Conservation (phyloP, 192 early-diverging fungal species). For the Coemansia javaensis region DNA sequence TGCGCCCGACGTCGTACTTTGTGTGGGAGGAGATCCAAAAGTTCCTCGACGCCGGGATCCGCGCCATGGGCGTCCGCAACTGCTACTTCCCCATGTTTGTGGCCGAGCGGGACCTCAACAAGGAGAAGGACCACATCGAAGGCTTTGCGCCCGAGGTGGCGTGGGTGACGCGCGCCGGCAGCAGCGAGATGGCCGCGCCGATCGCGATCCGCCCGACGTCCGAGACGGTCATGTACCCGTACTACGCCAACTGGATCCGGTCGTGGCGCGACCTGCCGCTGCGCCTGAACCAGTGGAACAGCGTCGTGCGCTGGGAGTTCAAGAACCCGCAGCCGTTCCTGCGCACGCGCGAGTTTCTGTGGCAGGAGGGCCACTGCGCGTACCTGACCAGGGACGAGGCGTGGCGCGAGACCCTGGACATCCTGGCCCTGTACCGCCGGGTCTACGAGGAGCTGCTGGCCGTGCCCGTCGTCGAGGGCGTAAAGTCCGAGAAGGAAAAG, state of each 20-base stretch:
- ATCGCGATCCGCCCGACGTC: constrained; percentile 98
- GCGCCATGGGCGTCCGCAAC: constrained; percentile 90
- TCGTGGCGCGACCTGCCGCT: constrained; percentile 95
- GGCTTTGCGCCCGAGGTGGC: constrained; percentile 99
- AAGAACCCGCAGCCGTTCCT: constrained; percentile 99
- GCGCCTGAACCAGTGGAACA: constrained; percentile 98
- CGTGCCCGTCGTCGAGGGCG: constrained; percentile 92
- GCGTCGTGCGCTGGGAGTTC: constrained; percentile 99
- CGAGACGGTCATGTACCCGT: constrained; percentile 99
- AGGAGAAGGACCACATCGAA: constrained; percentile 99
- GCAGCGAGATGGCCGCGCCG: constrained; percentile 88
- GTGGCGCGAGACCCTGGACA: constrained; percentile 78
- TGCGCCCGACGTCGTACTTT: constrained; percentile 91
- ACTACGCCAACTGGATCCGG: constrained; percentile 97
- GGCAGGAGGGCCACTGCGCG: constrained; percentile 99
- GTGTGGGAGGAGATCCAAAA: constrained; percentile 96
- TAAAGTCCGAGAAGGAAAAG: constrained; percentile 99
- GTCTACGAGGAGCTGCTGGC: constrained; percentile 97
- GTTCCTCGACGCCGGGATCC: constrained; percentile 89
- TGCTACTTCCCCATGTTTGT: constrained; percentile 99
- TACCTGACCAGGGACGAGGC: constrained; percentile 87
- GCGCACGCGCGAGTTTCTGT: constrained; percentile 98
- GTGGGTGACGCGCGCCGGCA: constrained; percentile 97
- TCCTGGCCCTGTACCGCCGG: constrained; percentile 91
- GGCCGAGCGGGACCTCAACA: constrained; percentile 75